A percentile compares a stretch with the other conserved stretches of the same genome.
Evolutionary conservation across 768 basidiomycete genomes (phyloP).

Genomic region (Boletus pseudopeckii): DNA sequence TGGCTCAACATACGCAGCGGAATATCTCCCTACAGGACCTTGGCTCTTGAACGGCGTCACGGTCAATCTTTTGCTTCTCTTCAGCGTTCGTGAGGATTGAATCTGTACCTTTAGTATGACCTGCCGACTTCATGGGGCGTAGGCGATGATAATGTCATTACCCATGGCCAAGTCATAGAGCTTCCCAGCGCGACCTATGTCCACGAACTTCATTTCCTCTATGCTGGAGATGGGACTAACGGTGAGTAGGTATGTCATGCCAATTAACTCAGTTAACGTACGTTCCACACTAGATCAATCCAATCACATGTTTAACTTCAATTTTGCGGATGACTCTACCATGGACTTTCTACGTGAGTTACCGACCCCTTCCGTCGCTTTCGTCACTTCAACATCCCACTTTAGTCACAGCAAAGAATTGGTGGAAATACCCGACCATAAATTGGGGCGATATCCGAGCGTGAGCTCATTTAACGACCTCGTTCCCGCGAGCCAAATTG

Average conservation of each 20-base stretch:
- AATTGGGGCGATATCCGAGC: conserved; percentile 43
- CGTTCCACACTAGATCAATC: conserved; percentile 25
- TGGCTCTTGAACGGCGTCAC: conserved; percentile 40
- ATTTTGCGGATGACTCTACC: conserved; percentile 36
- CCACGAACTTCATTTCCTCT: conserved; percentile 49
- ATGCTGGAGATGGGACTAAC: conserved; percentile 40
- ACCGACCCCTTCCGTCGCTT: not conserved
- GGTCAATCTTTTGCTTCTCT: conserved; percentile 23
- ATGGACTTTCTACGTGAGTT: conserved; percentile 35
- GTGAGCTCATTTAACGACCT: conserved; percentile 26
- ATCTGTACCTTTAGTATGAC: conserved; percentile 35
- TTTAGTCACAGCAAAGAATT: conserved; percentile 44
- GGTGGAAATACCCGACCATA: conserved; percentile 41
- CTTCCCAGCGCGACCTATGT: conserved; percentile 33
- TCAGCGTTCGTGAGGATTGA: not conserved
- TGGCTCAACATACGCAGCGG: conserved; percentile 40
- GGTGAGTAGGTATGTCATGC: conserved; percentile 20
- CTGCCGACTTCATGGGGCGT: conserved; percentile 42
- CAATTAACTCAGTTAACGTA: not conserved
- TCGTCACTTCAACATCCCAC: not conserved
- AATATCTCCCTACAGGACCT: conserved; percentile 38
- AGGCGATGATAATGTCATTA: conserved; percentile 43
- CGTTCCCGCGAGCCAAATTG: not conserved
- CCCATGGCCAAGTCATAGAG: conserved; percentile 39
- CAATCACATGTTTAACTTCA: conserved; percentile 35